A percentile compares a stretch with the other conserved stretches of the same genome.
These are phyloP conservation scores for Globisporangium viniferum DNA, from an alignment of 352 stramenopile species.

Conservation along the genomic window DNA sequence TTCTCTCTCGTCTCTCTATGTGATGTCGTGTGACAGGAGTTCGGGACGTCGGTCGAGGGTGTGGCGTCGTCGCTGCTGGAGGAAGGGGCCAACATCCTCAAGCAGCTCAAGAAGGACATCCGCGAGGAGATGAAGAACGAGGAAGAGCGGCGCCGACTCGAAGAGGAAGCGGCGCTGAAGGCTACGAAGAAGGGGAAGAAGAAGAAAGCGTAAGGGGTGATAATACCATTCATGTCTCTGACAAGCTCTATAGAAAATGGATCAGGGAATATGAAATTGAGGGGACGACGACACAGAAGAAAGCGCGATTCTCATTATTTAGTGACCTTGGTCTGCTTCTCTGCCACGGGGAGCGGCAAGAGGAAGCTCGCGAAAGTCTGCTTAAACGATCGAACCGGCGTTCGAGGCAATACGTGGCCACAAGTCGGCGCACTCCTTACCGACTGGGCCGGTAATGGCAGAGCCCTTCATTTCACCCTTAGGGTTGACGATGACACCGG, in stretches of 20 bases:
- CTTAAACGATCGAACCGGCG: slow-evolving; percentile 99
- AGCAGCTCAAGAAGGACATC: slow-evolving; percentile 82
- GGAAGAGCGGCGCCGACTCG: slow-evolving; percentile 65
- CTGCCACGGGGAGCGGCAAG: background rate
- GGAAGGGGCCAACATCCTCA: slow-evolving; percentile 48
- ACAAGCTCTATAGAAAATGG: background rate
- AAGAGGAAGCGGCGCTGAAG: slow-evolving; percentile 72
- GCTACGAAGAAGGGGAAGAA: slow-evolving; percentile 81
- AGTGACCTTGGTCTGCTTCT: slow-evolving; percentile 3
- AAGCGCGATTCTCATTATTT: slow-evolving; percentile 29
- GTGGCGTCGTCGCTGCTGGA: slow-evolving; percentile 59
- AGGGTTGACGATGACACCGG: slow-evolving; percentile 99
- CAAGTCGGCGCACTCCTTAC: slow-evolving; percentile 99
- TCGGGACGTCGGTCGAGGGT: slow-evolving; percentile 35
- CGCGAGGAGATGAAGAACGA: slow-evolving; percentile 74
- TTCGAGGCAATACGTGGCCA: slow-evolving; percentile 99
- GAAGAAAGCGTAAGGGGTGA: slow-evolving; percentile 47
- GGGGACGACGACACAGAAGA: slow-evolving; percentile 18
- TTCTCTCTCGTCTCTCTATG: background rate
- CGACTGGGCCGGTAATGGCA: slow-evolving; percentile 98
- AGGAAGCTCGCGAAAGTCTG: slow-evolving; percentile 6
- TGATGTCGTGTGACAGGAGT: slow-evolving; percentile 26
- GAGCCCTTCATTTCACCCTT: slow-evolving; percentile 99
- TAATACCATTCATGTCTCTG: slow-evolving; percentile 2
- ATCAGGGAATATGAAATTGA: background rate